Conservation (phyloP, 1,139 yeast genomes). For the Magnusiomyces paraingens region DNA sequence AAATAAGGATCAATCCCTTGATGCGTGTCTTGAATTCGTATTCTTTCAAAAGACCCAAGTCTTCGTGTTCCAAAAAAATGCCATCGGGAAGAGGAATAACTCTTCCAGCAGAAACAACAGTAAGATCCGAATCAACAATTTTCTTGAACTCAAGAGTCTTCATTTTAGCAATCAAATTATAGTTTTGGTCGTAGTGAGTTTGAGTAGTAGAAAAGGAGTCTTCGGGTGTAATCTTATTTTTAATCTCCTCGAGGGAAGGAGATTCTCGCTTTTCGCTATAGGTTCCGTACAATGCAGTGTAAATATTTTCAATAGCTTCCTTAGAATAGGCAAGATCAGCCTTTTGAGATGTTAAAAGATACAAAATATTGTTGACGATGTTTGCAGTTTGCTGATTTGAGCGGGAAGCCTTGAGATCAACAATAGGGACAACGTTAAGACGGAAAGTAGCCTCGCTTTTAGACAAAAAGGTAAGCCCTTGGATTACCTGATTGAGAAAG, state of each 20-base stretch:
- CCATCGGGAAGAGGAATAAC: slow-evolving; percentile 16
- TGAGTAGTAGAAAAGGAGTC: neutral
- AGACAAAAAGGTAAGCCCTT: slow-evolving; percentile 31
- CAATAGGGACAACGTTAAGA: slow-evolving; percentile 32
- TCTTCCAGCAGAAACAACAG: slow-evolving; percentile 28
- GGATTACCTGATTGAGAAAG: slow-evolving; percentile 41
- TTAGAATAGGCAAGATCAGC: neutral
- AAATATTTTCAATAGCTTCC: neutral
- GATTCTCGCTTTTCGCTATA: neutral
- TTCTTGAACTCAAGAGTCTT: neutral
- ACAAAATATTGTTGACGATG: neutral
- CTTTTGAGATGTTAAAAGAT: neutral
- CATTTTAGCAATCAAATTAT: neutral
- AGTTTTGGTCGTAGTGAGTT: neutral
- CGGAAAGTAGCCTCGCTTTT: slow-evolving; percentile 30
- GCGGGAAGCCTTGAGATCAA: neutral
- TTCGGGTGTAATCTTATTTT: neutral
- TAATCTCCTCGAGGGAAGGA: neutral
- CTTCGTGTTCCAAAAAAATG: slow-evolving; percentile 11
- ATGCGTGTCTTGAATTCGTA: slow-evolving; percentile 28
- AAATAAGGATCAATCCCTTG: slow-evolving; percentile 17
- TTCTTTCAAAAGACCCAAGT: slow-evolving; percentile 22
- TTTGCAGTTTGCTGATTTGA: slow-evolving; percentile 1
- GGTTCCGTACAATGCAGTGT: neutral
- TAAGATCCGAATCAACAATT: neutral